A percentile compares a stretch with the other conserved stretches of the same genome.
These are phyloP conservation scores for Tolypocladium ovalisporum DNA, from an alignment of 2,329 filamentous ascomycete genomes.

Conservation along the genomic window DNA sequence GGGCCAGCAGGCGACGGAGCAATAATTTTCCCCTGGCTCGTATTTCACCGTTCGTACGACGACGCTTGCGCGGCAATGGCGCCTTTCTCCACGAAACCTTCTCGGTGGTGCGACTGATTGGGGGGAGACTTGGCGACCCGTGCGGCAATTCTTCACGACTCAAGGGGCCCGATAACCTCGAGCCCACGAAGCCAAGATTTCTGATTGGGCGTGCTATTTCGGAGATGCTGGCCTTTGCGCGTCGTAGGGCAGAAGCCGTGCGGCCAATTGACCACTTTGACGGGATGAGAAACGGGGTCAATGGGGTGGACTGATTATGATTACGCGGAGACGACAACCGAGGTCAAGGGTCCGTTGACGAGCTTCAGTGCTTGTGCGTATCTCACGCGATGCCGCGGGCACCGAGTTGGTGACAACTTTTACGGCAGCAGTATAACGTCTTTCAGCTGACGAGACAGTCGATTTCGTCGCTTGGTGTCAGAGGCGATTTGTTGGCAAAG, in stretches of 20 bases:
- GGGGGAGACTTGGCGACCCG: not conserved
- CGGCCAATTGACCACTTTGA: not conserved
- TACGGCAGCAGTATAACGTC: no score
- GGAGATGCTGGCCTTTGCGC: not conserved
- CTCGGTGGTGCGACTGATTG: not conserved
- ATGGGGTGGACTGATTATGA: not conserved
- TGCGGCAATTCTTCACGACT: not conserved
- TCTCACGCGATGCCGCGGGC: no score
- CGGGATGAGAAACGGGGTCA: not conserved
- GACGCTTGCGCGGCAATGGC: not conserved
- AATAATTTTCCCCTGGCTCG: not conserved
- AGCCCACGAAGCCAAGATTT: not conserved
- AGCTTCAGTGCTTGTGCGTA: not conserved
- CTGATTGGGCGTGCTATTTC: not conserved
- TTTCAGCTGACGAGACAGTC: no score
- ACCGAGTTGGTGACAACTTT: no score
- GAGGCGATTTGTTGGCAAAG: no score
- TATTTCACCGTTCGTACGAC: not conserved
- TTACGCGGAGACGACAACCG: not conserved
- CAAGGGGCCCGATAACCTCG: not conserved
- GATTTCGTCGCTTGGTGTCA: no score
- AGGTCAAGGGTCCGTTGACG: not conserved
- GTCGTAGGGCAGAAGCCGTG: not conserved
- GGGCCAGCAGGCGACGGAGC: not conserved
- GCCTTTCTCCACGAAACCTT: not conserved